Evolutionary conservation across 345 rosid genomes (phyloP).

Genomic region (Cochlearia excelsa): DNA sequence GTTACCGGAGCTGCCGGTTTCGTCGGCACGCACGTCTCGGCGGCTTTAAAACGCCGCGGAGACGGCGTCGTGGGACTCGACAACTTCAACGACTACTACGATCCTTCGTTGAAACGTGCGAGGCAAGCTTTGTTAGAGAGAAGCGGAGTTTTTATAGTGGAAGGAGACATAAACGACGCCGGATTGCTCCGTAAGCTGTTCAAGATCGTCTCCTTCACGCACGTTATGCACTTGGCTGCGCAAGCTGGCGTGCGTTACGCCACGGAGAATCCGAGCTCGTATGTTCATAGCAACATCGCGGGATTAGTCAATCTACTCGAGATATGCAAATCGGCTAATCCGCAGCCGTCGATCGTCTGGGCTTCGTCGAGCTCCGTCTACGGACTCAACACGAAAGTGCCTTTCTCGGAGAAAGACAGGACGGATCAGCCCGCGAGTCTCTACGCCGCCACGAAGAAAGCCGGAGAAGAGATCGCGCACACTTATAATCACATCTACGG

Average conservation of each 20-base stretch:
- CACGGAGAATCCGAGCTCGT: constrained; percentile 79
- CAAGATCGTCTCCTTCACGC: constrained; percentile 73
- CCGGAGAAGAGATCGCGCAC: constrained; percentile 92
- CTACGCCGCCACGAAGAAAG: constrained; percentile 90
- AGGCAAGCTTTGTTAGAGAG: constrained; percentile 80
- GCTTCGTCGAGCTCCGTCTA: constrained; percentile 88
- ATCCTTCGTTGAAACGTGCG: constrained; percentile 79
- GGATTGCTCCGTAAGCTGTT: constrained; percentile 65
- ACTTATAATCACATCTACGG: constrained; percentile 93
- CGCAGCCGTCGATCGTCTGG: constrained; percentile 90
- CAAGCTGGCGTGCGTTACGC: constrained; percentile 94
- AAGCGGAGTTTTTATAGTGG: constrained; percentile 69
- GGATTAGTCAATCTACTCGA: constrained; percentile 77
- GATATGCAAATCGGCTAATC: constrained; percentile 69
- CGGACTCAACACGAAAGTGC: constrained; percentile 80
- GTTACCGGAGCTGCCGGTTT: constrained; percentile 95
- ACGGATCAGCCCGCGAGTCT: constrained; percentile 97
- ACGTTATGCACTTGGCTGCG: constrained; percentile 91
- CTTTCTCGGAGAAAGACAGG: constrained; percentile 78
- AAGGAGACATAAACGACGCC: constrained; percentile 86
- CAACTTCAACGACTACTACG: constrained; percentile 88
- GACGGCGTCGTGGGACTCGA: constrained; percentile 87
- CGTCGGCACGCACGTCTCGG: constrained; percentile 87
- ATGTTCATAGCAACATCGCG: constrained; percentile 82
- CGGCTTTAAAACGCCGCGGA: constrained; percentile 77